Conservation (phyloP, 2,329 filamentous ascomycete species). For the Paracoccidioides brasiliensis region DNA sequence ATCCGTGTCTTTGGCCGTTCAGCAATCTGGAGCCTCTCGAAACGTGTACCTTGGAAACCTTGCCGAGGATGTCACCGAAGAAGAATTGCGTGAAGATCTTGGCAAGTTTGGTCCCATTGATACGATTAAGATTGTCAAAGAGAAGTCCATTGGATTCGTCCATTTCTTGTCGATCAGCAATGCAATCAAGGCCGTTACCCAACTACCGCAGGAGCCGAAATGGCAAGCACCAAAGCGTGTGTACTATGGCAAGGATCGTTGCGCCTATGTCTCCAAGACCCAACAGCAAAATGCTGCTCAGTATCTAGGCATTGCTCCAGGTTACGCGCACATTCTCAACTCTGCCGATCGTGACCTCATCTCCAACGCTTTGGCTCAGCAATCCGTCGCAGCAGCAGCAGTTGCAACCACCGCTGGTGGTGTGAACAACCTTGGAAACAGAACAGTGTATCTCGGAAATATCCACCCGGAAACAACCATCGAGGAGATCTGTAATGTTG, state of each 20-base stretch:
- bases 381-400: conserved; percentile 91
- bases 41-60: conserved; percentile 96
- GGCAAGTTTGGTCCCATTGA: conserved; percentile 95
- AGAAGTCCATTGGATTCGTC: conserved; percentile 96
- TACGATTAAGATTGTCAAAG: conserved; percentile 91
- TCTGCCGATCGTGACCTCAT: conserved; percentile 93
- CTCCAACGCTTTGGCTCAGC: conserved; percentile 88
- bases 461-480: conserved; percentile 98
- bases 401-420: conserved; percentile 94
- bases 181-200: conserved; percentile 93
- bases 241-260: conserved; percentile 97
- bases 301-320: conserved; percentile 91
- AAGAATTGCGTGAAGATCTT: conserved; percentile 85
- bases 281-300: conserved; percentile 98
- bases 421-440: conserved; percentile 92
- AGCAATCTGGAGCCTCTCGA: conserved; percentile 90
- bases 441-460: conserved; percentile 95
- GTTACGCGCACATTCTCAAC: conserved; percentile 91
- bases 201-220: conserved; percentile 89
- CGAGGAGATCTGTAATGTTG: conserved; percentile 98
- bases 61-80: conserved; percentile 77
- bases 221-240: conserved; percentile 93
- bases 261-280: conserved; percentile 97
- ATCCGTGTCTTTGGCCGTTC: conserved; percentile 90
- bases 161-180: conserved; percentile 97